Evolutionary conservation across 176 grass and related monocot genomes (phyloP).

Genomic region (Oropetium thomaeum): DNA sequence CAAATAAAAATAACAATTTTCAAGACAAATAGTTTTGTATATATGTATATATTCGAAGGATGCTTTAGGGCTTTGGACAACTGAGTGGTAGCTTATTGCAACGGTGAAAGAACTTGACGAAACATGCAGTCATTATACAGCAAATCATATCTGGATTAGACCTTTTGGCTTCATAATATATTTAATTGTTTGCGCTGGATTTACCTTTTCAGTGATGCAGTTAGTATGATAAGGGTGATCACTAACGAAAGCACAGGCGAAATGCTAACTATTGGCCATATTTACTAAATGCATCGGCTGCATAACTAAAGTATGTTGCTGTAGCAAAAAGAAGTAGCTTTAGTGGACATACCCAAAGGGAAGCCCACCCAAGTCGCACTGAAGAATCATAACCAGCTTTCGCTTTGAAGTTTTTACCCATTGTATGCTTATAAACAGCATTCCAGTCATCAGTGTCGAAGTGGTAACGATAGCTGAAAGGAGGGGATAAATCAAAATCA

Average conservation of each 20-base stretch:
- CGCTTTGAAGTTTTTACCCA: conserved; percentile 77
- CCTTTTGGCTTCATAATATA: too few species aligned
- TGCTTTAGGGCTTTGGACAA: background rate
- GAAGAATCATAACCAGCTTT: conserved; percentile 98
- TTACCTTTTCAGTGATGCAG: background rate
- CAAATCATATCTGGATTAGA: too few species aligned
- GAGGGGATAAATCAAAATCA: conserved; percentile 18
- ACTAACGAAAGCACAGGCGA: background rate
- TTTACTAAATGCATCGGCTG: background rate
- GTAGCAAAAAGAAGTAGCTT: conserved; percentile 11
- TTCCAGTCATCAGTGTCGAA: conserved; percentile 70
- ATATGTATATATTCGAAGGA: too few species aligned
- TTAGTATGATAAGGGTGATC: background rate
- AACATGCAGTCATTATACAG: too few species aligned
- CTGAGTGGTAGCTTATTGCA: background rate
- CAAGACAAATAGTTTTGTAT: too few species aligned
- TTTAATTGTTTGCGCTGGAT: background rate
- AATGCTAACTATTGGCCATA: background rate
- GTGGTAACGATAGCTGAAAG: conserved; percentile 74
- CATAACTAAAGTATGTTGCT: conserved; percentile 23
- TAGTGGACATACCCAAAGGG: conserved; percentile 70
- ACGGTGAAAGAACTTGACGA: too few species aligned
- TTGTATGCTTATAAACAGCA: conserved; percentile 80
- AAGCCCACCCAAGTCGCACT: conserved; percentile 74
- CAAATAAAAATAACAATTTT: too few species aligned